Base-by-base conservation (phyloP, 768 basidiomycete genomes). In the Gyrodon lividus region DNA sequence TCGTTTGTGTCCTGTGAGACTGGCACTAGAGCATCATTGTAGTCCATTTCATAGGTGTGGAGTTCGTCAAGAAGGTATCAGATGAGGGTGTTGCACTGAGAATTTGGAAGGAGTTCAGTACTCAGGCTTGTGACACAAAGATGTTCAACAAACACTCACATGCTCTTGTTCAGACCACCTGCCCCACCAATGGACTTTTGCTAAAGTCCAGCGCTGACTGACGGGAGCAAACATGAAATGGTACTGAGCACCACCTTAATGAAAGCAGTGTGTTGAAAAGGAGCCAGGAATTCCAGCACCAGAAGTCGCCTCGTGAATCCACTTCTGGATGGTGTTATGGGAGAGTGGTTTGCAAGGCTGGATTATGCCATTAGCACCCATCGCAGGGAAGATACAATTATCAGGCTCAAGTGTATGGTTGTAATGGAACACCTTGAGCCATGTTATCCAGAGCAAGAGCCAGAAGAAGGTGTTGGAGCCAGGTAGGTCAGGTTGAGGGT, bases 121-220 rank as follows among this genome's bases (percentile, higher is more conserved):
- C 17, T n/a, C 31, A 13, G 37, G 8, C 13, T 20, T 28, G 43
- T 39, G 16, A 30, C 24, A 12, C 30, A 47, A 34, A 49, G 20
- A 16, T n/a, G n/a, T 26, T 24, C n/a, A 44, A 6, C 16, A 0
- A 10, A 13, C 14, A 60, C 68, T 33, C 40, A 74, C 73, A 44
- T 70, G 63, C 51, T 76, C 72, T 0, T 66, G 62, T 22, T 58
- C 57, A 14, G 72, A 72, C 75, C 74, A 75, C 10, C 73, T 72
- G 0, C 73, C 75, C 74, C 75, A 77, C 74, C 74, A 76, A 6
- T 59, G 60, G 5, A 75, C 63, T 2, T 40, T 57, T 7, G 46
- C 57, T 17, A 77, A 52, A 0, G 70, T 61, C 74, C 76, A 77
- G 4, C 65, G 56, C 38, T 70, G 46, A 0, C 67, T 64, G 4